Evolutionary conservation across 768 basidiomycete species (phyloP).

Genomic region (Rhizopogon roseolus): DNA sequence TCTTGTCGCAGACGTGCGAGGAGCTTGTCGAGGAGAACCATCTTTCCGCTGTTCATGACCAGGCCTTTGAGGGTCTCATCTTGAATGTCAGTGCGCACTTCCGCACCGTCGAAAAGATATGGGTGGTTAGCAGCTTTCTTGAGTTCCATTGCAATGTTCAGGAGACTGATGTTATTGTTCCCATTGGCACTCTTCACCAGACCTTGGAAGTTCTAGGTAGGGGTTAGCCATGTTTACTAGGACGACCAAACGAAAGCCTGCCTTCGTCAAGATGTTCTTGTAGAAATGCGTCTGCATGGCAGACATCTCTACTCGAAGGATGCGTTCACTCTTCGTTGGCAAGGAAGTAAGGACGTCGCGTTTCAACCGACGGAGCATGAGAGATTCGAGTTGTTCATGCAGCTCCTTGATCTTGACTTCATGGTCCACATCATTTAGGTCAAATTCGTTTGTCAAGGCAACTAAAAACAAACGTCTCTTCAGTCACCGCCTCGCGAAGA

Average conservation of each 20-base stretch:
- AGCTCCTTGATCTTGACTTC: slow-evolving; percentile 94
- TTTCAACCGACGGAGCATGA: slow-evolving; percentile 95
- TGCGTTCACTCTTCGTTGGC: slow-evolving; percentile 97
- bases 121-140: slow-evolving; percentile 99
- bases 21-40: slow-evolving; percentile 97
- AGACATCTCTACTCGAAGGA: slow-evolving; percentile 96
- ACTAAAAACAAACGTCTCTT: slow-evolving; percentile 41
- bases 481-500: neutral
- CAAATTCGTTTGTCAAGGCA: slow-evolving; percentile 91
- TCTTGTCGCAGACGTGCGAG: slow-evolving; percentile 86
- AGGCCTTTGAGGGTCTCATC: slow-evolving; percentile 94
- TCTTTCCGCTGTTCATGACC: slow-evolving; percentile 97
- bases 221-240: slow-evolving; percentile 2
- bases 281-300: slow-evolving; percentile 96
- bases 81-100: slow-evolving; percentile 49
- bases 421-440: slow-evolving; percentile 89
- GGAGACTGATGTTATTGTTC: slow-evolving; percentile 86
- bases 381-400: slow-evolving; percentile 84
- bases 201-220: slow-evolving; percentile 80
- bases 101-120: slow-evolving; percentile 95
- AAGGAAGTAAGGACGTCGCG: slow-evolving; percentile 93
- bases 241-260: slow-evolving; percentile 20
- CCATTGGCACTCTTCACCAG: slow-evolving; percentile 87
- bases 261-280: slow-evolving; percentile 96
- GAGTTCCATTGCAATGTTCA: slow-evolving; percentile 99